Evolutionary conservation across 805 yeast species (phyloP), one percentile per base, ranked within the genome.

Genomic region (Candida boleticola): DNA sequence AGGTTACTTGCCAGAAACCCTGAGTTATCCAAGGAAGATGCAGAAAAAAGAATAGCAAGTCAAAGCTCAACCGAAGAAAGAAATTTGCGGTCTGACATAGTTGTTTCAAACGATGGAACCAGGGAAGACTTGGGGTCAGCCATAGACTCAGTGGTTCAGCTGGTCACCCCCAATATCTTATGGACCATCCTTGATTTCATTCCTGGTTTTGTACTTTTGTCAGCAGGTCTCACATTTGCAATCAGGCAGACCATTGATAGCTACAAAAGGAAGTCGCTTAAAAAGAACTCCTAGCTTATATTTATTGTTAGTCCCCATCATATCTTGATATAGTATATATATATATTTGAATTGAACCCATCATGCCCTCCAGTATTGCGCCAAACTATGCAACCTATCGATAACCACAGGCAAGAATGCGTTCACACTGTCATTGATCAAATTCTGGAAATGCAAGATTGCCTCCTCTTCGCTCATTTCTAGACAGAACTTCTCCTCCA

Each of bases 391-490:
- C 40, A 93, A 67, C 49, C 97, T 80, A 57, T 93, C 99, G 41
- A 93, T 93, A 14, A 95, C 96, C 57, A 90, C 90, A 0, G 99
- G 98, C 44, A 92, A 62, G 44, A 93, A 78, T 0, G 99, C 98
- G 58, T 81, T 87, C 14, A 93, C 97, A 65, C 96, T 87, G 53
- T 88, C 97, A 54, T 89, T 92, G 53, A 93, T 95, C 57, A 93
- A 74, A 48, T 83, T 88, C 58, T 93, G 98, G 80, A 93, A 92
- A 55, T 92, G 97, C 19, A 87, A 68, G 17, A 93, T 89, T 0
- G 99, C 98, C 55, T 90, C 97, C 58, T 90, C 98, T 54, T 93
- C 99, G 32, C 85, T 82, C 85, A 93, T 79, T 44, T 92, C 96
- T 43, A 92, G 66, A 63, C 95, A 88, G 62, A 93, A 93, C 63